Percentiles rank a stretch among this genome's conserved stretches.
Conservation (phyloP, 768 basidiomycete species). For the Lanmaoa rubissima region DNA sequence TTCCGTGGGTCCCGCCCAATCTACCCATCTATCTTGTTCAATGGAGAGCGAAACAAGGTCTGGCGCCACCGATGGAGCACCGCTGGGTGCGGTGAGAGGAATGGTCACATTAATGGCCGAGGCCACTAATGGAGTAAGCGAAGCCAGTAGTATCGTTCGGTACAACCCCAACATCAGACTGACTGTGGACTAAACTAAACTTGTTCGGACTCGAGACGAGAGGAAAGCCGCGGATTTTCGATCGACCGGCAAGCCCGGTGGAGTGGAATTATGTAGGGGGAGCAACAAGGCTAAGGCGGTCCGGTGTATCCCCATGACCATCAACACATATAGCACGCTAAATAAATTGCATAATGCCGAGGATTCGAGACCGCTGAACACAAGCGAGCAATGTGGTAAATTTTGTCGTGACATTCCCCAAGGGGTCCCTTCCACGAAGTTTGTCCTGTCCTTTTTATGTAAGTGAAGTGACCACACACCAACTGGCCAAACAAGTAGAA, state of each 20-base stretch:
- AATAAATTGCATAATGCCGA: background rate
- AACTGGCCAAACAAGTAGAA: background rate
- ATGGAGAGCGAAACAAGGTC: slow-evolving; percentile 63
- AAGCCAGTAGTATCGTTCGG: background rate
- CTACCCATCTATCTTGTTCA: slow-evolving; percentile 68
- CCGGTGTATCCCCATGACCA: background rate
- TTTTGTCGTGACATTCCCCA: background rate
- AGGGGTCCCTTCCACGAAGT: background rate
- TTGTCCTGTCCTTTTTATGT: background rate
- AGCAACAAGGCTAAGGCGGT: background rate
- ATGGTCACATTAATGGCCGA: slow-evolving; percentile 36
- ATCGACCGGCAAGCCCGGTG: background rate
- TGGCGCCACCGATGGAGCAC: slow-evolving; percentile 38
- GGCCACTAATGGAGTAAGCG: background rate
- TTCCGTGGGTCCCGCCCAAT: slow-evolving; percentile 55
- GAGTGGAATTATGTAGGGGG: background rate
- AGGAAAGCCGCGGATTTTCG: background rate
- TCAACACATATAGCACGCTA: background rate
- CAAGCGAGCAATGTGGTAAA: background rate
- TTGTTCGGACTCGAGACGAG: background rate
- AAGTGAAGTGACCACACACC: background rate
- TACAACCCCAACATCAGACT: slow-evolving; percentile 3
- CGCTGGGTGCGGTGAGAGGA: slow-evolving; percentile 36
- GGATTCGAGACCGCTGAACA: background rate
- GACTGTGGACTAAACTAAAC: background rate